These are phyloP conservation scores for Osmanthus fragrans DNA, from an alignment of 257 asterid species.

Conservation along the genomic window DNA sequence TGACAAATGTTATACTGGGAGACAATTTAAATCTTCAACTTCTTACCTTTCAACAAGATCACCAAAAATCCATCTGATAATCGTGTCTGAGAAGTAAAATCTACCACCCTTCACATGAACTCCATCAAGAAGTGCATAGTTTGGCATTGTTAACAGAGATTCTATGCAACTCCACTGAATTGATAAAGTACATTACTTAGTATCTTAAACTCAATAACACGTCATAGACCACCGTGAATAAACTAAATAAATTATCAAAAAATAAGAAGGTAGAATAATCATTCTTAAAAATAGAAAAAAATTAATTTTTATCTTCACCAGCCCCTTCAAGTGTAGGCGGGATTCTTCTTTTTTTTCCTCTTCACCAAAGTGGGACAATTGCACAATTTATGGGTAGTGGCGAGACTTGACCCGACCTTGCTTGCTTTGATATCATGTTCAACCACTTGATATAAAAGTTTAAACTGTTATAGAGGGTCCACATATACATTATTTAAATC, in stretches of 20 bases:
- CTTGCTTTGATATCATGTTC: background rate
- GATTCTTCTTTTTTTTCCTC: background rate
- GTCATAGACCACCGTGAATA: background rate
- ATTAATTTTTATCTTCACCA: background rate
- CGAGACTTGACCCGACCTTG: background rate
- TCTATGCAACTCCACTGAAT: slow-evolving; percentile 87
- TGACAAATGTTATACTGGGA: background rate
- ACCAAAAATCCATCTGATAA: slow-evolving; percentile 47
- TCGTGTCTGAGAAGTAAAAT: slow-evolving; percentile 49
- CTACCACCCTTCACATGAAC: slow-evolving; percentile 33
- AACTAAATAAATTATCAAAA: background rate
- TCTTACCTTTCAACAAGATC: slow-evolving; percentile 80
- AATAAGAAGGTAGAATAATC: slow-evolving; percentile 19
- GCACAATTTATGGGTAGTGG: background rate
- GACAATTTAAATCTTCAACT: slow-evolving; percentile 17
- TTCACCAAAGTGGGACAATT: background rate
- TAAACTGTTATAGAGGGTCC: background rate
- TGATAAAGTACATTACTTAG: slow-evolving; percentile 27
- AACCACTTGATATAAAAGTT: background rate
- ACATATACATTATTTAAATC: background rate
- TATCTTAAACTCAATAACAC: slow-evolving; percentile 14
- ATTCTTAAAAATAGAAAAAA: background rate
- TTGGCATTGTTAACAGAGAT: slow-evolving; percentile 60
- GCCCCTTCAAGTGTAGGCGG: background rate
- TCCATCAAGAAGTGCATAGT: slow-evolving; percentile 46